These are phyloP conservation scores for Lactifluus volemus DNA, from an alignment of 768 basidiomycete genomes.

Conservation along the genomic window DNA sequence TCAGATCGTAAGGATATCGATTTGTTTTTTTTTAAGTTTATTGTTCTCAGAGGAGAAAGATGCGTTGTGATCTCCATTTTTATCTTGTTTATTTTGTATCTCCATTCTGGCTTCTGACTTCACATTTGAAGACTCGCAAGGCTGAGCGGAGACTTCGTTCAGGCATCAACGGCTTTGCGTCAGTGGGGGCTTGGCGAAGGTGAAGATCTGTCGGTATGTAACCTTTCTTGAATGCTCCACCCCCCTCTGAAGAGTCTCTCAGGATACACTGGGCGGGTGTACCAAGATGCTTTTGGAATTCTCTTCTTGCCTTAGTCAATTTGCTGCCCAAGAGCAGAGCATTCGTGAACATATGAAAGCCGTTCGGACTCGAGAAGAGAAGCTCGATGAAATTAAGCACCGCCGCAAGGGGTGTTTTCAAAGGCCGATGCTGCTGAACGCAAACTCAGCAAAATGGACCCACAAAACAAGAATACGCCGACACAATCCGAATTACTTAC, in stretches of 20 bases:
- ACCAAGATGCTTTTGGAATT: slow-evolving; percentile 59
- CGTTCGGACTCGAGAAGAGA: slow-evolving; percentile 78
- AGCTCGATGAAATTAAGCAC: slow-evolving; percentile 65
- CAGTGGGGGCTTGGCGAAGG: slow-evolving; percentile 74
- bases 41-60: background rate
- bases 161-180: slow-evolving; percentile 64
- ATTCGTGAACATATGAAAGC: slow-evolving; percentile 71
- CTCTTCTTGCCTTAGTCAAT: slow-evolving; percentile 55
- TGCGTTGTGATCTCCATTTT: background rate
- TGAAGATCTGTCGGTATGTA: slow-evolving; percentile 67
- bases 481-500: slow-evolving; percentile 67
- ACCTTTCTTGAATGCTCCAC: background rate
- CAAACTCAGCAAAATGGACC: slow-evolving; percentile 84
- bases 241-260: background rate
- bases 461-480: slow-evolving; percentile 77
- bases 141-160: slow-evolving; percentile 54
- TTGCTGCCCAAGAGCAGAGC: slow-evolving; percentile 59
- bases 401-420: slow-evolving; percentile 54
- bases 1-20: slow-evolving; percentile 49
- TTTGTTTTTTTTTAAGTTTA: background rate
- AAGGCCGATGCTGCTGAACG: slow-evolving; percentile 81
- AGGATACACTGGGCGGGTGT: slow-evolving; percentile 74
- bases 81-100: background rate
- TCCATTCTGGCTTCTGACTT: background rate
- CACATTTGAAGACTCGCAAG: slow-evolving; percentile 43